Evolutionary conservation across 2,329 filamentous ascomycete species (phyloP).

Genomic region (Podosphaera xanthii): DNA sequence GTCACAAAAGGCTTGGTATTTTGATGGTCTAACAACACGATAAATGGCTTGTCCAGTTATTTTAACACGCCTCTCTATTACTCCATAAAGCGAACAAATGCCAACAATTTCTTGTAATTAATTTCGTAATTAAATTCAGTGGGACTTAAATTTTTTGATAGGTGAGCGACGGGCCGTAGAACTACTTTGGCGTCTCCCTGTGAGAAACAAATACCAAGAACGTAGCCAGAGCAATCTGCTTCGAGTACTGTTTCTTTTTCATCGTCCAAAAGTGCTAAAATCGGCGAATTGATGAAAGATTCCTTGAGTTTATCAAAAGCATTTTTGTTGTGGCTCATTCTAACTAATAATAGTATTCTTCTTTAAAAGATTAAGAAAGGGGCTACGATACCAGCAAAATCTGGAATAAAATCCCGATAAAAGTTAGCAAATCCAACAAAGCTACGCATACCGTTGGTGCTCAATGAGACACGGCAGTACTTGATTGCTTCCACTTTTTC

Average conservation of each 20-base stretch:
- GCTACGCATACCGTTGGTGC: neutral
- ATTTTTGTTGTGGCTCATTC: no score
- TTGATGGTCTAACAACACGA: neutral
- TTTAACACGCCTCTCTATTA: neutral
- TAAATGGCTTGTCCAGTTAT: neutral
- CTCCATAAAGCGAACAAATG: neutral
- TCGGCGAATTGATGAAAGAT: no score
- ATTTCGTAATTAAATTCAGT: neutral
- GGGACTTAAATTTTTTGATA: neutral
- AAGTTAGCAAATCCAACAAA: neutral
- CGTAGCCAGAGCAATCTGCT: neutral
- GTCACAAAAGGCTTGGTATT: neutral
- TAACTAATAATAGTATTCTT: no score
- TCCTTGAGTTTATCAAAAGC: no score
- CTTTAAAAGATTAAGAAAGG: no score
- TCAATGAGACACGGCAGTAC: no score
- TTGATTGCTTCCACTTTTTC: no score
- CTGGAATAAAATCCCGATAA: neutral
- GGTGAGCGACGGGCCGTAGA: neutral
- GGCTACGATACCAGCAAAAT: neutral
- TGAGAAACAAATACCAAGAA: neutral
- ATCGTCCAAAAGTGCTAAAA: no score
- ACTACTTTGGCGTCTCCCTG: neutral
- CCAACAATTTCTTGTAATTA: neutral
- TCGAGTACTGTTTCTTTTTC: no score